These are phyloP conservation scores for Francoa sonchifolia DNA, from an alignment of 441 rosid genomes.

Conservation along the genomic window DNA sequence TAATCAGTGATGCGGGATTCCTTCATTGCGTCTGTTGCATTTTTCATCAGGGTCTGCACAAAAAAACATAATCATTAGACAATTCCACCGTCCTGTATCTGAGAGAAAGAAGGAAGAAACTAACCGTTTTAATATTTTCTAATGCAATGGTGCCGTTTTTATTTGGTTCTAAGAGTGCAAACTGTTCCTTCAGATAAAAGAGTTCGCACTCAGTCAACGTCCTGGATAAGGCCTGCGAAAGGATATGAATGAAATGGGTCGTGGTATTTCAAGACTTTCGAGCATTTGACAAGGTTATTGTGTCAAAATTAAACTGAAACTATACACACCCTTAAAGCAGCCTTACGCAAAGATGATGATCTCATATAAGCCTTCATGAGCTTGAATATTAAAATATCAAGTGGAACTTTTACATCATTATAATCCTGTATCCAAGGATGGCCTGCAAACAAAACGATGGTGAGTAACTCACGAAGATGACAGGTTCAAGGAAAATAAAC, in stretches of 20 bases:
- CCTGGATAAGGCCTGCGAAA: slow-evolving; percentile 73
- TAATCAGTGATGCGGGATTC: slow-evolving; percentile 75
- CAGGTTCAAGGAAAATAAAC: slow-evolving; percentile 10
- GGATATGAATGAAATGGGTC: too few species aligned
- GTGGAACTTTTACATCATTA: slow-evolving; percentile 43
- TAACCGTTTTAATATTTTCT: slow-evolving; percentile 7
- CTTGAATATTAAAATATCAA: slow-evolving; percentile 64
- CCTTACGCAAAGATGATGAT: slow-evolving; percentile 75
- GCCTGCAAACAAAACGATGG: slow-evolving; percentile 31
- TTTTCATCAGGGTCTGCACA: slow-evolving; percentile 64
- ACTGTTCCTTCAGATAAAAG: slow-evolving; percentile 68
- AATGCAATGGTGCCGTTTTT: slow-evolving; percentile 14
- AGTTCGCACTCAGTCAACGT: slow-evolving; percentile 72
- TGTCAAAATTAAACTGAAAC: too few species aligned
- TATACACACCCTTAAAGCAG: slow-evolving; percentile 74
- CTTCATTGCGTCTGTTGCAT: slow-evolving; percentile 86
- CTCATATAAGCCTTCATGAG: slow-evolving; percentile 68
- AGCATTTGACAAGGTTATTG: too few species aligned
- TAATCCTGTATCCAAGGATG: slow-evolving; percentile 78
- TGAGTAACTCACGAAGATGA: slow-evolving; percentile 7
- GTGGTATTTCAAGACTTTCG: too few species aligned
- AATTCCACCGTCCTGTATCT: too few species aligned
- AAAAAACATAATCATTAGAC: too few species aligned
- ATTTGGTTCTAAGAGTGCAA: slow-evolving; percentile 66
- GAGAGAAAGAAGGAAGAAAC: slow-evolving; percentile 4